Base-by-base conservation (phyloP, 768 basidiomycete genomes). In the Rhodosporidiobolus odoratus region DNA sequence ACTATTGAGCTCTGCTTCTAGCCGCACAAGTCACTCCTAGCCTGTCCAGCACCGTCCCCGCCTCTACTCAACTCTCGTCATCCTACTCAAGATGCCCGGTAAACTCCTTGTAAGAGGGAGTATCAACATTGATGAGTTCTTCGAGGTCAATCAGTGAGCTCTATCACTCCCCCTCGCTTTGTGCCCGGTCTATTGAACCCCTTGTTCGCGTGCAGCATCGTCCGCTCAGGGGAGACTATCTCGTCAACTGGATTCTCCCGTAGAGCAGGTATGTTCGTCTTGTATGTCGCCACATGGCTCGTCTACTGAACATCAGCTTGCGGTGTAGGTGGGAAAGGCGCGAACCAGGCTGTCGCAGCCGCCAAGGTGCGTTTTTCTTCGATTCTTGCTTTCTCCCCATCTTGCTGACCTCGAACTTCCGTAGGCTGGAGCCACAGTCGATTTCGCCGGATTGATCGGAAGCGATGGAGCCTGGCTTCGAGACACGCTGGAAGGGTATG, bases 221-320 rank as follows among this genome's bases (percentile, higher is more conserved):
- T 81, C 43, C 67, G 71, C 17, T 76, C 79, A 0, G 82, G 82
- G 0, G 81, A 83, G 75, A 83, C 82, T 15, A 80, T 82, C 58
- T 78, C 80, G 2, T 81, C 81, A 0, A 77, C 76, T 17, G 65
- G 59, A 0, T 78, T 78, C 62, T 77, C 78, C 5, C 73, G 78
- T 10, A 72, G 78, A 45, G 77, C 81, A 15, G 73, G 72, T 74
- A 16, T 45, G 66, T n/a, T 7, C 21, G 2, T 2, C 34, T 3
- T 0, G 2, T 9, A 13, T 12, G 9, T 8, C 6, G 12, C 19
- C 16, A 2, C 2, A 21, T 21, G 3, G 17, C 8, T 7, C 4
- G 12, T 23, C 37, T 30, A 13, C n/a, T 48, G 50, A 43, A 32
- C 12, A 0, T 4, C 6, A 19, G 15, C 19, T 17, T 10, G 9